Evolutionary conservation across 441 rosid species (phyloP).

Genomic region (Populus trichocarpa): DNA sequence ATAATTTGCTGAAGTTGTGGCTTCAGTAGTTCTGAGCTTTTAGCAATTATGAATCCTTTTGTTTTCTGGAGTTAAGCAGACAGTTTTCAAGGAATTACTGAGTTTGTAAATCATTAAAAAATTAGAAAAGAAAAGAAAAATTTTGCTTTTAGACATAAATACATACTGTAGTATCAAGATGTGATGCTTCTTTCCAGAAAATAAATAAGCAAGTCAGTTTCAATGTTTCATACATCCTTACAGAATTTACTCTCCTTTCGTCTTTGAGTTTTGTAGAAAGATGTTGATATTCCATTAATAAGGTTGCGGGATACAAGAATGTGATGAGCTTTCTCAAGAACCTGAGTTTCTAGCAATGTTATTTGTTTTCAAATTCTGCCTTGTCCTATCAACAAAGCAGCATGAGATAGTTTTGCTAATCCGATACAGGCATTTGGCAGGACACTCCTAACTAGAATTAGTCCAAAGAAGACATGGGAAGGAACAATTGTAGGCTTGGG

Average conservation of each 20-base stretch:
- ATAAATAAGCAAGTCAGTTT: not conserved
- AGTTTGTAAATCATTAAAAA: not conserved
- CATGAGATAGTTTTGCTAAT: slow-evolving; percentile 12
- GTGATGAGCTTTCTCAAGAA: not conserved
- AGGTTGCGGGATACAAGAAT: not conserved
- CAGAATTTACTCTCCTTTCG: not conserved
- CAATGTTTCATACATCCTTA: not conserved
- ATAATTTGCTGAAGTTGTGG: not conserved
- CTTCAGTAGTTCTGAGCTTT: not conserved
- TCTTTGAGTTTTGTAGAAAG: not conserved
- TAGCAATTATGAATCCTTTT: not conserved
- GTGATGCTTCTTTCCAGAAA: not conserved
- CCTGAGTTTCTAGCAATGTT: not conserved
- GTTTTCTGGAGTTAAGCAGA: not conserved
- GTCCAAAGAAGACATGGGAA: slow-evolving; percentile 99
- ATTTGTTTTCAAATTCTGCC: not conserved
- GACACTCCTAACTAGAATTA: slow-evolving; percentile 73
- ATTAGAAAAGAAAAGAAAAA: not conserved
- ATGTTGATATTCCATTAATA: not conserved
- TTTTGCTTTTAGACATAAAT: not conserved
- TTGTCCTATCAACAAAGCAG: not conserved
- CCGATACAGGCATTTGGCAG: slow-evolving; percentile 74
- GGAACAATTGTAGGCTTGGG: slow-evolving; percentile 81
- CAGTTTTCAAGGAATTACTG: not conserved
- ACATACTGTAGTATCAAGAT: not conserved